Evolutionary conservation across 140 eudicot genomes (phyloP), one percentile per base, ranked within the genome.

Genomic region (Oenanthe javanica): DNA sequence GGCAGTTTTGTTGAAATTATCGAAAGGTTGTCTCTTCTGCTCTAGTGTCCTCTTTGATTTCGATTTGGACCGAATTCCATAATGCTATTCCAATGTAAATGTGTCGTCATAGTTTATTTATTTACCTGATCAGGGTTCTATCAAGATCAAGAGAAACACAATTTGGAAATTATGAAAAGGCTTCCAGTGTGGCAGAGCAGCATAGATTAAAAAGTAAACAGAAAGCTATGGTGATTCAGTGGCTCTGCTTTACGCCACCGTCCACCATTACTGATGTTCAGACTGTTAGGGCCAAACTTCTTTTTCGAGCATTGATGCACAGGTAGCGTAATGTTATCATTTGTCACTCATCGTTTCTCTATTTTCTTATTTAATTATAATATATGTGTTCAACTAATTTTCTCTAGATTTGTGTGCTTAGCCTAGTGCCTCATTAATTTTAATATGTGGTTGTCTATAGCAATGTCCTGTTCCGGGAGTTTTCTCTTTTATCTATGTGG

Each of bases 191-290:
- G 77, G 96, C 95, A 38, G 99, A 94, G 81, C 92, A 90, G 76
- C 89, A 92, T 75, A 87, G 99, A 69, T 82, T 89, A 86, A 95
- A 88, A 81, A 89, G 92, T 78, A 89, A 84, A 71, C 92, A 94
- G 83, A 94, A 94, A 84, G 97, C 99, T 80, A 87, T 84, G 95
- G 97, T 88, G 66, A 80, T 94, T 82, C 99, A 94, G 83, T 94
- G 99, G 98, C 97, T 94, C 75, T 92, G 97, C 89, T 93, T 93
- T 86, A 88, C 97, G 38, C 99, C 99, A 70, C 99, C 99, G 25
- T 90, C 99, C 77, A 89, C 93, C 72, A 88, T 90, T 71, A 89
- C 84, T 80, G 91, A 92, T 84, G 91, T 90, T 64, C 52, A 57
- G 61, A 76, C 51, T 71, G 91, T 92, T 85, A 82, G 92, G 85